Evolutionary conservation across 495 filamentous ascomycete genomes (phyloP).

Genomic region (Platismatia glauca): DNA sequence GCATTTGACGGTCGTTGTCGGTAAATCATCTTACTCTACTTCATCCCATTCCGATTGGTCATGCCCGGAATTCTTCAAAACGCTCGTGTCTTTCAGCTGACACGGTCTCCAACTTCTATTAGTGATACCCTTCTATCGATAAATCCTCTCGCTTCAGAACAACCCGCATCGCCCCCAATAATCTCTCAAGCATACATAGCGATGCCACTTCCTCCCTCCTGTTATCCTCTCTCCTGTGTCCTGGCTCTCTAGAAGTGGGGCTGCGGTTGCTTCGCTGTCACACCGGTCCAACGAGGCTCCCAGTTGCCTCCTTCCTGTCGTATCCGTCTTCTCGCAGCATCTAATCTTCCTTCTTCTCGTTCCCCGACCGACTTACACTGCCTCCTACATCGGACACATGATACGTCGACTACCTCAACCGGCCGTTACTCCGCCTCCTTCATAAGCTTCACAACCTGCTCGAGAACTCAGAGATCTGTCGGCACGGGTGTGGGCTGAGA

Average conservation of each 20-base stretch:
- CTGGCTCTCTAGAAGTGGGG: neutral
- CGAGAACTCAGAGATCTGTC: neutral
- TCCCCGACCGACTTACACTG: neutral
- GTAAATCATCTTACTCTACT: neutral
- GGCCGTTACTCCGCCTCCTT: neutral
- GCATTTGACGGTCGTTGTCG: neutral
- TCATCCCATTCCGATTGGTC: conserved; percentile 6
- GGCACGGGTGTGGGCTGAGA: neutral
- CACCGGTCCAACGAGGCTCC: conserved; percentile 4
- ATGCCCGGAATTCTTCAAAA: neutral
- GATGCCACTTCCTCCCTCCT: neutral
- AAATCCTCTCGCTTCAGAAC: neutral
- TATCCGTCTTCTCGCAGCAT: neutral
- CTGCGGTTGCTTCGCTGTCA: conserved; percentile 4
- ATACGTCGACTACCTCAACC: neutral
- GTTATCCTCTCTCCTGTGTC: neutral
- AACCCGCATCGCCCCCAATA: neutral
- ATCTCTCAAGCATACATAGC: neutral
- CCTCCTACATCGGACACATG: neutral
- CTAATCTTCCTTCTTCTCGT: neutral
- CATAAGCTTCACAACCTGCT: neutral
- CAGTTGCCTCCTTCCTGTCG: neutral
- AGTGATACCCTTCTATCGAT: conserved; percentile 5
- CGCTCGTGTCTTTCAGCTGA: conserved; percentile 7
- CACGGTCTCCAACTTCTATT: conserved; percentile 2